phyloP scores from a whole-genome alignment of 768 basidiomycete species.

The Wakefieldia striispora region DNA sequence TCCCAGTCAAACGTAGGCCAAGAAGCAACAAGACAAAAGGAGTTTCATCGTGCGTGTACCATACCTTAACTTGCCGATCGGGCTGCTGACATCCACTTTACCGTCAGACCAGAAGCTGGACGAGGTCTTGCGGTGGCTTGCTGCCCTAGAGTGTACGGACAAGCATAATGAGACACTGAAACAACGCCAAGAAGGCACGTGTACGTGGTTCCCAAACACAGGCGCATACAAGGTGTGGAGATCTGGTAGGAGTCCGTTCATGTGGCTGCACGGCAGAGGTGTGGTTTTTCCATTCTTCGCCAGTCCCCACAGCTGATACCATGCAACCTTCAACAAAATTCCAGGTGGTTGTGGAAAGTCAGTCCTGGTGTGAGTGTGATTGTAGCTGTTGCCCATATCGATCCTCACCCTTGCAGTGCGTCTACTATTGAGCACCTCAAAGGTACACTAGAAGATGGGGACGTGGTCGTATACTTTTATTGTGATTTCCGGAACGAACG shows the following conservation, averaged over 20 bases:
- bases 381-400: no score
- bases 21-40: no score
- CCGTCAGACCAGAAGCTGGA: no score
- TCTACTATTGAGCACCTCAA: not conserved
- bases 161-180: not conserved
- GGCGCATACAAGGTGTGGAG: not conserved
- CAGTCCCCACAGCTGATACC: not conserved
- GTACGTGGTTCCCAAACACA: not conserved
- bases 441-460: not conserved
- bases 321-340: not conserved
- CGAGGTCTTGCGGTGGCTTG: no score
- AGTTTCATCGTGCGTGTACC: no score
- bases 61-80: no score
- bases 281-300: no score
- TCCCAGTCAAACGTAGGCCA: no score
- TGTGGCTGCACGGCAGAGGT: slow-evolving; percentile 1
- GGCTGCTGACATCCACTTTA: no score
- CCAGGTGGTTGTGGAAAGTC: not conserved
- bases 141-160: not conserved
- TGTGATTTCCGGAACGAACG: not conserved
- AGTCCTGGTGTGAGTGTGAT: not conserved
- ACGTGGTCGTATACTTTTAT: not conserved
- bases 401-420: not conserved
- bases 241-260: not conserved
- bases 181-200: not conserved